Evolutionary conservation across 139 green algal genomes (phyloP).

Genomic region (Astrephomene gubernaculifera): DNA sequence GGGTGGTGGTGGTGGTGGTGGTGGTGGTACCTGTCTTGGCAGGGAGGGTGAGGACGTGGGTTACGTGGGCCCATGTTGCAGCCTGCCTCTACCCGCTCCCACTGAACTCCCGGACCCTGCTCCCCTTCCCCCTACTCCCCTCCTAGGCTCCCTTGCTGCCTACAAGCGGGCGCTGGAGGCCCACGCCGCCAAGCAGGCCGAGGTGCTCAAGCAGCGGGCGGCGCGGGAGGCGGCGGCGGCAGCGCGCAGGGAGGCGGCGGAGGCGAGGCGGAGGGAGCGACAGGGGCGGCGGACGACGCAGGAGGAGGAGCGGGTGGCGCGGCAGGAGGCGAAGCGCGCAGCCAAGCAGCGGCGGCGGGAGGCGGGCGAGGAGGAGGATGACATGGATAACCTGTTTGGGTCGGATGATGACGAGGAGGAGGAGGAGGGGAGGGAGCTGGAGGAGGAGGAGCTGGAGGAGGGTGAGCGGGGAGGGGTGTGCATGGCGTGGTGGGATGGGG

Average conservation of each 20-base stretch:
- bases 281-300: not conserved
- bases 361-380: slow-evolving; percentile 1
- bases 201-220: slow-evolving; percentile 5
- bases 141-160: slow-evolving; percentile 32
- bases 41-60: too few species aligned
- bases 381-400: slow-evolving; percentile 57
- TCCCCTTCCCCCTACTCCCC: not conserved
- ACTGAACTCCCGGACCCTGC: too few species aligned
- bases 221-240: not conserved
- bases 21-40: too few species aligned
- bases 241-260: not conserved
- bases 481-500: too few species aligned
- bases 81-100: too few species aligned
- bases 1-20: too few species aligned
- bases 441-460: not conserved
- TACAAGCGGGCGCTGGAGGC: slow-evolving; percentile 73
- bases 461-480: not conserved
- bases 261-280: not conserved
- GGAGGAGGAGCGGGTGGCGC: not conserved
- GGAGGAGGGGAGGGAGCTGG: slow-evolving; percentile 1
- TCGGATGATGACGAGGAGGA: slow-evolving; percentile 46
- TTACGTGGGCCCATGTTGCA: too few species aligned
- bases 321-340: slow-evolving; percentile 15
- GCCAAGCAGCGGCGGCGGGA: not conserved
- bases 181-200: slow-evolving; percentile 36